These are phyloP conservation scores for Wickerhamomyces canadensis DNA, from an alignment of 805 yeast genomes.

Conservation along the genomic window DNA sequence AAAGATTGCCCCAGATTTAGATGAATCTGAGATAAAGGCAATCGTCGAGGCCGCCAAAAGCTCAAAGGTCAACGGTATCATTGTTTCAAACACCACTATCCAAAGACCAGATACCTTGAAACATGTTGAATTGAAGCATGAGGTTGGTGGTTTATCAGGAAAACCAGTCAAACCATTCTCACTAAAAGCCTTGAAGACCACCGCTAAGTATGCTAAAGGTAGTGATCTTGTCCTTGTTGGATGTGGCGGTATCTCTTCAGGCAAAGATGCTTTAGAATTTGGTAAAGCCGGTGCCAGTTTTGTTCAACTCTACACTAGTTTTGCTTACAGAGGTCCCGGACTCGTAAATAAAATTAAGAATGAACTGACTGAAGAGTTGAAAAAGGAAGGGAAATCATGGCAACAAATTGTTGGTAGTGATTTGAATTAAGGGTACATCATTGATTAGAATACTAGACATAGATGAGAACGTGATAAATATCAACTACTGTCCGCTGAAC, in stretches of 20 bases:
- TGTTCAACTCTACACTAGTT: constrained; percentile 81
- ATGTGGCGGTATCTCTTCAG: constrained; percentile 90
- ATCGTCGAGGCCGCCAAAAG: constrained; percentile 76
- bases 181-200: constrained; percentile 59
- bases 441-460: too few relatives aligned
- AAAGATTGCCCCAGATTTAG: constrained; percentile 90
- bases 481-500: too few relatives aligned
- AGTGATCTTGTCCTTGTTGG: constrained; percentile 75
- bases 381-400: constrained; percentile 81
- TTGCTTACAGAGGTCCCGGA: constrained; percentile 92
- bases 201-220: constrained; percentile 74
- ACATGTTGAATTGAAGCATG: constrained; percentile 43
- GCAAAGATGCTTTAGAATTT: constrained; percentile 85
- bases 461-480: too few relatives aligned
- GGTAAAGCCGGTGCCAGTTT: constrained; percentile 93
- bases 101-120: constrained; percentile 65
- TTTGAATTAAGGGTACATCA: constrained; percentile 8
- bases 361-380: constrained; percentile 54
- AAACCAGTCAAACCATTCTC: constrained; percentile 80
- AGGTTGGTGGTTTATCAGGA: constrained; percentile 92
- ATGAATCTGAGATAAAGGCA: constrained; percentile 72
- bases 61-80: constrained; percentile 84
- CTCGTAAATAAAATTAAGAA: constrained; percentile 56
- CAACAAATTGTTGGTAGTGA: constrained; percentile 68
- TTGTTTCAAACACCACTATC: constrained; percentile 88